These are phyloP conservation scores for Arthrinium phaeospermum DNA, from an alignment of 2,329 filamentous ascomycete species.

Conservation along the genomic window DNA sequence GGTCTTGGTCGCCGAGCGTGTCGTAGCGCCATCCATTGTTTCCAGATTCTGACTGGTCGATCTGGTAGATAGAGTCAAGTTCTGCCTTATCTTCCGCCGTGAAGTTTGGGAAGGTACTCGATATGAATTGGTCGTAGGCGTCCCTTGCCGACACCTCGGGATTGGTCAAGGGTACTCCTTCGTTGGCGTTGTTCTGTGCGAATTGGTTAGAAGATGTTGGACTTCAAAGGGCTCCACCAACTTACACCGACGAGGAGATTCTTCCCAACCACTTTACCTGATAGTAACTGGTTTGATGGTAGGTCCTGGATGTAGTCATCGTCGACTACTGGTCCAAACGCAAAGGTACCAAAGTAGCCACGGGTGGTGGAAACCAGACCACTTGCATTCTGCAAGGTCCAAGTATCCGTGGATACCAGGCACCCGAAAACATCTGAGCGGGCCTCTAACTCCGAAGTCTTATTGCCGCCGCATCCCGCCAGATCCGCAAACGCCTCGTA, in stretches of 20 bases:
- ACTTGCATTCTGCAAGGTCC: slow-evolving; percentile 42
- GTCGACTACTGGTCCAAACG: slow-evolving; percentile 47
- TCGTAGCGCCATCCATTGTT: slow-evolving; percentile 37
- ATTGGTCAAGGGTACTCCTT: slow-evolving; percentile 44
- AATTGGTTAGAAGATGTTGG: neutral
- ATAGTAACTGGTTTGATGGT: slow-evolving; percentile 36
- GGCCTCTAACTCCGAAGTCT: slow-evolving; percentile 28
- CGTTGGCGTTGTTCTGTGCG: slow-evolving; percentile 42
- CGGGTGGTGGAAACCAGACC: slow-evolving; percentile 34
- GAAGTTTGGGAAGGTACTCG: slow-evolving; percentile 41
- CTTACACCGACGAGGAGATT: slow-evolving; percentile 39
- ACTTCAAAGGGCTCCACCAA: slow-evolving; percentile 31
- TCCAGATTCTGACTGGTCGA: slow-evolving; percentile 24
- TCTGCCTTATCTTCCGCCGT: slow-evolving; percentile 36
- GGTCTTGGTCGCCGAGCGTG: slow-evolving; percentile 41
- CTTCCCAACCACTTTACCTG: slow-evolving; percentile 20
- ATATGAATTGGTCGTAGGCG: slow-evolving; percentile 40
- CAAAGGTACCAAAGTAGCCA: slow-evolving; percentile 38
- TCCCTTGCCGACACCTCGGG: slow-evolving; percentile 40
- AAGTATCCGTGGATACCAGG: slow-evolving; percentile 40
- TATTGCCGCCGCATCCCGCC: slow-evolving; percentile 38
- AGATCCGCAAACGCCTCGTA: slow-evolving; percentile 41
- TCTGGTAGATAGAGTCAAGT: slow-evolving; percentile 26
- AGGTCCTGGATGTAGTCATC: slow-evolving; percentile 39
- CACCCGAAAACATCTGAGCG: slow-evolving; percentile 39